phyloP scores from a whole-genome alignment of 176 grass and related monocot species.

The Aegilops tauschii region DNA sequence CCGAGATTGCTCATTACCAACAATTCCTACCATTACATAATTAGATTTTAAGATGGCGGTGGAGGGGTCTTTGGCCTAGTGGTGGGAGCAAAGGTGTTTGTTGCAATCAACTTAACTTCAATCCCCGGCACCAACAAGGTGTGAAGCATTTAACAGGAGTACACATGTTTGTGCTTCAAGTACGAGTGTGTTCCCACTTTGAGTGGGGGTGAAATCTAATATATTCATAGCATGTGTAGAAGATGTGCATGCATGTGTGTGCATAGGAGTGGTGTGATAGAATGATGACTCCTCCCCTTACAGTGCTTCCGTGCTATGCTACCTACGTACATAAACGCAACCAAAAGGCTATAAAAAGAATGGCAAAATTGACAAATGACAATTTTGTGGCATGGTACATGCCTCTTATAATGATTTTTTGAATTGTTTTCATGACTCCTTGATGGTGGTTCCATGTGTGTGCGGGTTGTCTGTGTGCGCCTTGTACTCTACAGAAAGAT shows the following conservation, averaged over 20 bases:
- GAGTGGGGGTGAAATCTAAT: neutral
- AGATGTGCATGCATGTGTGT: neutral
- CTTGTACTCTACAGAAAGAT: neutral
- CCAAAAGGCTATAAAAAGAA: neutral
- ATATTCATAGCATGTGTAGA: neutral
- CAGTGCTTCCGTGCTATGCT: neutral
- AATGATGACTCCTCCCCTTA: neutral
- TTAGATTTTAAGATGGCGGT: neutral
- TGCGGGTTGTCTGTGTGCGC: neutral
- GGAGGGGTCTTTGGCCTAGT: neutral
- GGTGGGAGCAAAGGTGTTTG: neutral
- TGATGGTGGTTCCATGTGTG: neutral
- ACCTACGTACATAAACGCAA: neutral
- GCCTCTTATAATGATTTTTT: conserved; percentile 4
- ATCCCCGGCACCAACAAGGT: neutral
- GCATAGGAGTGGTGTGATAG: neutral
- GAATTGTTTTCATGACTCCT: neutral
- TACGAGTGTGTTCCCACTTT: neutral
- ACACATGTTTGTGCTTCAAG: neutral
- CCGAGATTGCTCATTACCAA: neutral
- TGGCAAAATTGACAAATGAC: neutral
- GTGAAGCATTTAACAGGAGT: neutral
- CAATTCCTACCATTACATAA: neutral
- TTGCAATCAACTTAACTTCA: neutral
- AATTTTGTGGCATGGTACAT: neutral